These are phyloP conservation scores for Nemania bipapillata DNA, from an alignment of 2,329 filamentous ascomycete species.

Conservation along the genomic window DNA sequence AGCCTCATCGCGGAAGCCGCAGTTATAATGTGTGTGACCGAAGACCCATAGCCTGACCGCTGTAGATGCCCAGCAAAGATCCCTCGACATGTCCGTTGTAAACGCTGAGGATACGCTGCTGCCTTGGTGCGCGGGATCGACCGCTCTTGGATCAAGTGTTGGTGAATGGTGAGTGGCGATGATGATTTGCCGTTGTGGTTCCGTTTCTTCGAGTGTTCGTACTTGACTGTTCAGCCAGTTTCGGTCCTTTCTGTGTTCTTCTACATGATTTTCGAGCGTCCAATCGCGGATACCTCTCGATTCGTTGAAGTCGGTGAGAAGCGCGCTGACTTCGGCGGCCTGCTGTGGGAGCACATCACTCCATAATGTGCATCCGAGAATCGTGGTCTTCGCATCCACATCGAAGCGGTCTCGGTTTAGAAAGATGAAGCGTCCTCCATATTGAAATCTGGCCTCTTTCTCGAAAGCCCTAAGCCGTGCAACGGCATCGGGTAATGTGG, in stretches of 20 bases:
- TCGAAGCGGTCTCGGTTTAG: slow-evolving; percentile 28
- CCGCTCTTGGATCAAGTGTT: slow-evolving; percentile 19
- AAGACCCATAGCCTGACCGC: slow-evolving; percentile 24
- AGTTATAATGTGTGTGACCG: slow-evolving; percentile 29
- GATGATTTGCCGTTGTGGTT: slow-evolving; percentile 26
- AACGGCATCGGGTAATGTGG: slow-evolving; percentile 21
- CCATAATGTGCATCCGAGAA: slow-evolving; percentile 29
- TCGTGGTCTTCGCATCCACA: slow-evolving; percentile 21
- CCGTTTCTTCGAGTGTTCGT: slow-evolving; percentile 15
- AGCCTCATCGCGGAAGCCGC: slow-evolving; percentile 19
- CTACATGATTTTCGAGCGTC: slow-evolving; percentile 19
- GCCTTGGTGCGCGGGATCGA: slow-evolving; percentile 1
- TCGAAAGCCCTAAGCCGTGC: slow-evolving; percentile 27
- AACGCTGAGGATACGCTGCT: slow-evolving; percentile 26
- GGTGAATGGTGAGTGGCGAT: slow-evolving; percentile 26
- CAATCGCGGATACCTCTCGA: slow-evolving; percentile 21
- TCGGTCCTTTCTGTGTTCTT: slow-evolving; percentile 23
- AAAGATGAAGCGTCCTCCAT: slow-evolving; percentile 26
- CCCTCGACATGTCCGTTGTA: slow-evolving; percentile 23
- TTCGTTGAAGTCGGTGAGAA: slow-evolving; percentile 21
- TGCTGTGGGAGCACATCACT: slow-evolving; percentile 13
- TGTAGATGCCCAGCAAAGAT: slow-evolving; percentile 22
- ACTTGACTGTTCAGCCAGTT: slow-evolving; percentile 26
- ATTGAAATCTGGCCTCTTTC: slow-evolving; percentile 14
- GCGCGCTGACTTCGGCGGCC: slow-evolving; percentile 18